Evolutionary conservation across 2,329 filamentous ascomycete species (phyloP).

Genomic region (Aspergillus oerlinghausenensis): DNA sequence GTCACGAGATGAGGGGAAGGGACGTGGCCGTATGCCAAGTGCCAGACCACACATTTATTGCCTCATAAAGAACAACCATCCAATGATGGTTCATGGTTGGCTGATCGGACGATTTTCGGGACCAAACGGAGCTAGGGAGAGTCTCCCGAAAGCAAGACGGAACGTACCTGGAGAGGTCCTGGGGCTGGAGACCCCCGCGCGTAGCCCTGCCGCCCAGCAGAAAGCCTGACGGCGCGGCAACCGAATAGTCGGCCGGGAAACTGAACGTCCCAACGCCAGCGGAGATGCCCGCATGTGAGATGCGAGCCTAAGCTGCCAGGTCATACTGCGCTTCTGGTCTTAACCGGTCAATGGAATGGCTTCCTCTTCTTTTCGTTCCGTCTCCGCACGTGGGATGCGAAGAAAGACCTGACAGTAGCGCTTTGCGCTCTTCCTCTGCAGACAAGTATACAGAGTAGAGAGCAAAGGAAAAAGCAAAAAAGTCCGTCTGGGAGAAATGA

Average conservation of each 20-base stretch:
- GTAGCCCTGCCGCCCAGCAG: constrained; percentile 9
- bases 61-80: neutral
- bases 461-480: neutral
- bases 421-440: neutral
- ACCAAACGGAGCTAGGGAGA: constrained; percentile 3
- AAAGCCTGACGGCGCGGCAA: constrained; percentile 17
- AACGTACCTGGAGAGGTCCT: constrained; percentile 20
- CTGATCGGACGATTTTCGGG: constrained; percentile 1
- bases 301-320: constrained; percentile 29
- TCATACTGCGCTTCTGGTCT: constrained; percentile 15
- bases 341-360: constrained; percentile 1
- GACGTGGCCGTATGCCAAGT: constrained; percentile 9
- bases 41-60: neutral
- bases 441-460: neutral
- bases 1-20: constrained; percentile 11
- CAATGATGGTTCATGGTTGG: neutral
- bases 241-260: constrained; percentile 29
- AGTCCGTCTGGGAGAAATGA: neutral
- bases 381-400: neutral
- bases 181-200: constrained; percentile 6
- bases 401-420: neutral
- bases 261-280: constrained; percentile 17
- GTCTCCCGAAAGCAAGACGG: constrained; percentile 2
- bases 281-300: constrained; percentile 28
- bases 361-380: neutral